Evolutionary conservation across 805 yeast species (phyloP).

Genomic region (Candida caryicola): DNA sequence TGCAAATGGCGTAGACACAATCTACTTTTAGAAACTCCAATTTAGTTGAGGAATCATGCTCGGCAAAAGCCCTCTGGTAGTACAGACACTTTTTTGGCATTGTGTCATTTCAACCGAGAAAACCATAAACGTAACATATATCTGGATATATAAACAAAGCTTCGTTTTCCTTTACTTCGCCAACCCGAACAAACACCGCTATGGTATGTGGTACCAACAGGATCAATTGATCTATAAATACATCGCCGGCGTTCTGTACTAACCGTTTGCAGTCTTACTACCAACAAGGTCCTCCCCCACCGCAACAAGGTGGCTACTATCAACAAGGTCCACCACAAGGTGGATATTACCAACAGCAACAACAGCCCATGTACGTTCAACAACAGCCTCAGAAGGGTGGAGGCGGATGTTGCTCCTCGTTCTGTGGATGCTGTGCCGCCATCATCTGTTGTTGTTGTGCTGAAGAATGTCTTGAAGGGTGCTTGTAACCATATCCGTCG

Average conservation of each 20-base stretch:
- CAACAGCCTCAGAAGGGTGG: conserved; percentile 21
- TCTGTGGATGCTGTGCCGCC: conserved; percentile 16
- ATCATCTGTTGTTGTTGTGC: conserved; percentile 18
- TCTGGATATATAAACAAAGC: conserved; percentile 2
- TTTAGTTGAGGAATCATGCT: no score
- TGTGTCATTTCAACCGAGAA: background rate
- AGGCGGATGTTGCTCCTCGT: conserved; percentile 24
- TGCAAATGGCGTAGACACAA: no score
- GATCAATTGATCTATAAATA: no score
- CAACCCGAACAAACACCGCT: background rate
- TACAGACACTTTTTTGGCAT: background rate
- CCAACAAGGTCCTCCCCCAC: conserved; percentile 25
- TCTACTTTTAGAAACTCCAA: no score
- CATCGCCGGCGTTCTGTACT: conserved; percentile 1
- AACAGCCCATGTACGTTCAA: conserved; percentile 32
- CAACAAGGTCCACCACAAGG: conserved; percentile 22
- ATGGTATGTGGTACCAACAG: conserved; percentile 1
- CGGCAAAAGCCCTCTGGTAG: no score
- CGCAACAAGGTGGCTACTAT: conserved; percentile 18
- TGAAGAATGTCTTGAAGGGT: conserved; percentile 15
- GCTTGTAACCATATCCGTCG: background rate
- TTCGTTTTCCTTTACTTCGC: background rate
- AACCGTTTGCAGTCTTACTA: conserved; percentile 12
- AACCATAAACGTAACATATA: no score
- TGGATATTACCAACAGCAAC: conserved; percentile 31